These are phyloP conservation scores for Pseudozyma tsukubaensis DNA, from an alignment of 1,284 basidiomycete species.

Conservation along the genomic window DNA sequence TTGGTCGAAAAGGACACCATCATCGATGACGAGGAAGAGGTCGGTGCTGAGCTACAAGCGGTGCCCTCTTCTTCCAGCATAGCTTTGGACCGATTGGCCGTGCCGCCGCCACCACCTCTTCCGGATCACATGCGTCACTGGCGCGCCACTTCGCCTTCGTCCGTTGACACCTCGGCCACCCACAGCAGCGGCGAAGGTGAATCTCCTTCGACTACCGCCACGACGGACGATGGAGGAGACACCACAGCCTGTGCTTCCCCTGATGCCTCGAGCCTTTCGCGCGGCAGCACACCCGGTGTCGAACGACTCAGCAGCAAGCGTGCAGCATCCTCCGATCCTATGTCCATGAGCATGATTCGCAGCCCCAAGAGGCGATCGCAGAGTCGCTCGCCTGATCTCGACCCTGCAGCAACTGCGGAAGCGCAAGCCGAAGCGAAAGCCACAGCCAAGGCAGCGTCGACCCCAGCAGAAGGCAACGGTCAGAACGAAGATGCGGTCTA, in stretches of 20 bases:
- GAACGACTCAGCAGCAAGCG: constrained; percentile 51
- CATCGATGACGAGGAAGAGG: constrained; percentile 43
- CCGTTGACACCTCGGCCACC: constrained; percentile 56
- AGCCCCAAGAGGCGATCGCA: constrained; percentile 58
- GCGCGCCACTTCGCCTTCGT: constrained; percentile 56
- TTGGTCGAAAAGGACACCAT: constrained; percentile 45
- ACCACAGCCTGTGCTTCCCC: constrained; percentile 40
- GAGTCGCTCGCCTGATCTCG: constrained; percentile 46
- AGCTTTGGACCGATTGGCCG: constrained; percentile 14
- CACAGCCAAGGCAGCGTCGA: not conserved
- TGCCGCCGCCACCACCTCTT: constrained; percentile 37
- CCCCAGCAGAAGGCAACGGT: constrained; percentile 3
- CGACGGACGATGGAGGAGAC: constrained; percentile 55
- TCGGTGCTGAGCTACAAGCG: constrained; percentile 41
- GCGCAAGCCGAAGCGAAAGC: constrained; percentile 4
- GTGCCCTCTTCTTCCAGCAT: constrained; percentile 15
- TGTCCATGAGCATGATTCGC: constrained; percentile 48
- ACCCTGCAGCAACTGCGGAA: constrained; percentile 9
- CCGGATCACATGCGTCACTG: constrained; percentile 58
- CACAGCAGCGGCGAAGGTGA: constrained; percentile 55
- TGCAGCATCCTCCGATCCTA: constrained; percentile 54
- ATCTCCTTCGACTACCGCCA: constrained; percentile 52
- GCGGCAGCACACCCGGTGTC: constrained; percentile 43
- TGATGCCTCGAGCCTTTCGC: constrained; percentile 24
- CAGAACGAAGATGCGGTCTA: constrained; percentile 16